Conservation (phyloP, 495 filamentous ascomycete genomes). For the Oidiodendron maius region DNA sequence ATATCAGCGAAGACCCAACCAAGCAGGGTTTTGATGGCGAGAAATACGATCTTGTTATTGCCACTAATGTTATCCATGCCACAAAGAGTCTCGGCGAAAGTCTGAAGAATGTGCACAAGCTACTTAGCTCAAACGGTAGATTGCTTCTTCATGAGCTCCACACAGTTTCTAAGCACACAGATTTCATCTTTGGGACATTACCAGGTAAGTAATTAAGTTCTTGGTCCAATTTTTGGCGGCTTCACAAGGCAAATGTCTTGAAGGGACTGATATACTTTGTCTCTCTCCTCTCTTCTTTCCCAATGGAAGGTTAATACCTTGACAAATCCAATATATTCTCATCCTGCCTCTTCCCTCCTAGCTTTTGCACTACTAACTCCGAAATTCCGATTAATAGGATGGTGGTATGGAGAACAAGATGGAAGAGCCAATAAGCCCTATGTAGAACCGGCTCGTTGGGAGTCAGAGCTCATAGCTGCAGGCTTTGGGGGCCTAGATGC, state of each 20-base stretch:
- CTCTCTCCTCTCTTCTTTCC: too few relatives aligned
- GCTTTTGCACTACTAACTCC: neutral
- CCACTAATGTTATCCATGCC: constrained; percentile 24
- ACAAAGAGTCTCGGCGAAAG: constrained; percentile 18
- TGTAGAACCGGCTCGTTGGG: neutral
- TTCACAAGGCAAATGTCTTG: too few relatives aligned
- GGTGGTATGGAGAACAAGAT: constrained; percentile 3
- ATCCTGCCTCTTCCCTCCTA: neutral
- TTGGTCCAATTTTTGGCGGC: neutral
- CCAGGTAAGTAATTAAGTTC: neutral
- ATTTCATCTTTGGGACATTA: neutral
- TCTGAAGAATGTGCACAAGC: neutral
- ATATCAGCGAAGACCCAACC: constrained; percentile 19
- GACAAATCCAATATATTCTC: neutral
- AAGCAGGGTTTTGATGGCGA: constrained; percentile 26
- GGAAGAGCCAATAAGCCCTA: neutral
- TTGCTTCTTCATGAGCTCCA: constrained; percentile 4
- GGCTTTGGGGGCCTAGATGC: neutral
- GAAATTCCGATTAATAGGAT: neutral
- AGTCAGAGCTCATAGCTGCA: neutral
- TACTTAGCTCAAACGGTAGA: neutral
- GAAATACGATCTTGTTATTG: constrained; percentile 28
- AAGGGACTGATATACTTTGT: too few relatives aligned
- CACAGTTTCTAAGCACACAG: neutral
- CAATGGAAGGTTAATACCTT: neutral